A percentile compares a stretch with the other conserved stretches of the same genome.
These are phyloP conservation scores for Mycena citricolor DNA, from an alignment of 1,284 basidiomycete genomes.

Conservation along the genomic window DNA sequence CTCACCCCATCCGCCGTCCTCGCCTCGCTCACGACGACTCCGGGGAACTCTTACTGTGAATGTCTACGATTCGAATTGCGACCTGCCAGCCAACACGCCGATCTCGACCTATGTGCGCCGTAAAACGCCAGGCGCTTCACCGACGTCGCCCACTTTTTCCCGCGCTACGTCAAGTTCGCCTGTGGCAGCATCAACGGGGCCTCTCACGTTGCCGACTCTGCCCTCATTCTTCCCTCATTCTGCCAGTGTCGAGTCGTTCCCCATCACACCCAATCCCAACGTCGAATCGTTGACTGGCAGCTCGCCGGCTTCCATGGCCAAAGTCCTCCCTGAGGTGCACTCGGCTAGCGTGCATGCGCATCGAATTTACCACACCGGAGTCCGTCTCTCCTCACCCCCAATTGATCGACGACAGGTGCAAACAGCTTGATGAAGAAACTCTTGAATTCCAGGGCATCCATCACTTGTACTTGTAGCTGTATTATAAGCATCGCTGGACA, in stretches of 20 bases:
- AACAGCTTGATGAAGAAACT: too few species aligned
- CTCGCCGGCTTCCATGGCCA: conserved; percentile 24
- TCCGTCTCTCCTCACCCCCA: conserved; percentile 44
- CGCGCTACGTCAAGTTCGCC: conserved; percentile 40
- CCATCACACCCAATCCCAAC: conserved; percentile 40
- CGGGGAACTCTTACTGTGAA: conserved; percentile 41
- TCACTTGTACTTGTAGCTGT: conserved; percentile 19
- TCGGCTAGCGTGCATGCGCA: conserved; percentile 31
- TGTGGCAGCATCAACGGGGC: too few species aligned
- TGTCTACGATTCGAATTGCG: conserved; percentile 43
- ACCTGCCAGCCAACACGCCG: conserved; percentile 56
- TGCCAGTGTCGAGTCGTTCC: conserved; percentile 40
- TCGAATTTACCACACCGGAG: conserved; percentile 37
- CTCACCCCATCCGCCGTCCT: conserved; percentile 47
- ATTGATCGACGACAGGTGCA: too few species aligned
- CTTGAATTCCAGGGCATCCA: too few species aligned
- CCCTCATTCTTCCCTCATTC: conserved; percentile 45
- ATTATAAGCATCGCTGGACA: too few species aligned
- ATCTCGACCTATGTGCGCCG: conserved; percentile 77
- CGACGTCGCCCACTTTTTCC: conserved; percentile 63
- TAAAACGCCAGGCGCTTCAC: conserved; percentile 71
- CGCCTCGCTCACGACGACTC: conserved; percentile 38
- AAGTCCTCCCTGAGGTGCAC: conserved; percentile 30
- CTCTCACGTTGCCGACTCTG: conserved; percentile 60
- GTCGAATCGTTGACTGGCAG: conserved; percentile 24